Evolutionary conservation across 2,329 filamentous ascomycete genomes (phyloP).

Genomic region (Trichoderma sp.): DNA sequence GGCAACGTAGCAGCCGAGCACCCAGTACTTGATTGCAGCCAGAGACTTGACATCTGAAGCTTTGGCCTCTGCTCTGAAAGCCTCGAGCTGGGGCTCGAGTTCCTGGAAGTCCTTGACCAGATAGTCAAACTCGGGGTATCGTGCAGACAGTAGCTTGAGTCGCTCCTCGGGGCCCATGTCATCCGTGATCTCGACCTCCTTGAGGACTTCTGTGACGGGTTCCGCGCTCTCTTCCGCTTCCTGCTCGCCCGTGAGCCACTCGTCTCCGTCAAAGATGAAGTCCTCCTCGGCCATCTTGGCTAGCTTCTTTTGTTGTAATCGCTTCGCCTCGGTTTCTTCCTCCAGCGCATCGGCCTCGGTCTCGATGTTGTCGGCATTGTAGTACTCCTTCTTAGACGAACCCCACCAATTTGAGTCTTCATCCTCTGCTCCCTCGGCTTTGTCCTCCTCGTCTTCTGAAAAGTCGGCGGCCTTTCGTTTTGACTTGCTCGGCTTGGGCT

Average conservation of each 20-base stretch:
- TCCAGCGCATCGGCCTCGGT: conserved; percentile 73
- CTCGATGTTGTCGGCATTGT: conserved; percentile 76
- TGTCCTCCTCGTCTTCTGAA: conserved; percentile 62
- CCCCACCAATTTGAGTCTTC: conserved; percentile 80
- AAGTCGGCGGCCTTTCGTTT: conserved; percentile 33
- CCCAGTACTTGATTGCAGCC: conserved; percentile 73
- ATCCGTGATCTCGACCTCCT: conserved; percentile 77
- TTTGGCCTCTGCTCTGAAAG: conserved; percentile 61
- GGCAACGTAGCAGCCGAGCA: conserved; percentile 83
- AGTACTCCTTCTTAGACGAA: conserved; percentile 85
- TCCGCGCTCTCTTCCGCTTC: conserved; percentile 56
- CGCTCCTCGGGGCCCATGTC: conserved; percentile 77
- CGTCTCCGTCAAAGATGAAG: conserved; percentile 87
- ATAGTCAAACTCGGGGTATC: conserved; percentile 91
- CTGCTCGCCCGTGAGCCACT: conserved; percentile 70
- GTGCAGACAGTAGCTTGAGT: conserved; percentile 70
- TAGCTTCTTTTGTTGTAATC: conserved; percentile 88
- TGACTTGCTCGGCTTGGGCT: conserved; percentile 25
- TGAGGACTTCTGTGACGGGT: conserved; percentile 82
- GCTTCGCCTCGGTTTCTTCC: conserved; percentile 87
- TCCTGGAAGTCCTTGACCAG: conserved; percentile 77
- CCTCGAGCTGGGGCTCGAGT: conserved; percentile 67
- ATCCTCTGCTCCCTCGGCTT: conserved; percentile 52
- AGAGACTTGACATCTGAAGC: conserved; percentile 55
- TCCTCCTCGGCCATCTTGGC: conserved; percentile 87